Evolutionary conservation across 1,284 basidiomycete species (phyloP).

Genomic region (Nidula niveotomentosa): DNA sequence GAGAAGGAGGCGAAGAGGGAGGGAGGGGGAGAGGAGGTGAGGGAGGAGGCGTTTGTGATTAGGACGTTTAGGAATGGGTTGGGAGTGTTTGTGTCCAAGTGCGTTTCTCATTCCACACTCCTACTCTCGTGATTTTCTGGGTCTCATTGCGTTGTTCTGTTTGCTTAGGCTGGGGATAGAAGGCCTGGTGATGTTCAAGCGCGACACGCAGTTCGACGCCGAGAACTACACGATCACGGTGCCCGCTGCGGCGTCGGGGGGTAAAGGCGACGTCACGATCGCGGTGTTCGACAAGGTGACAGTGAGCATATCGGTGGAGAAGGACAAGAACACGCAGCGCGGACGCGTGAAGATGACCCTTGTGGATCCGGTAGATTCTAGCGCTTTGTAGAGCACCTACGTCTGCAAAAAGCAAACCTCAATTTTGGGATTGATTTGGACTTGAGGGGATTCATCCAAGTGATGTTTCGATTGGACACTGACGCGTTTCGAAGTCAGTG

Average conservation of each 20-base stretch:
- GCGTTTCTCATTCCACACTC: constrained; percentile 28
- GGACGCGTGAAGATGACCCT: constrained; percentile 91
- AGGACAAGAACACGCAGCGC: constrained; percentile 93
- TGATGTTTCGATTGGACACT: no score
- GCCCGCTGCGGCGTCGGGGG: constrained; percentile 37
- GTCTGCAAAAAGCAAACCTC: no score
- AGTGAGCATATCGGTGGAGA: constrained; percentile 91
- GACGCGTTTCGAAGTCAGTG: no score
- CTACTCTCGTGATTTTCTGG: constrained; percentile 2
- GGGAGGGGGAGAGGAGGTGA: no score
- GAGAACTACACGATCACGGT: constrained; percentile 88
- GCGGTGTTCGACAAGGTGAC: constrained; percentile 92
- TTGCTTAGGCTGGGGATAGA: constrained; percentile 85
- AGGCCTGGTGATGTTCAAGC: constrained; percentile 91
- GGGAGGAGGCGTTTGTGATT: constrained; percentile 94
- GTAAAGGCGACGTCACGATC: constrained; percentile 51
- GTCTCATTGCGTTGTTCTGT: no score
- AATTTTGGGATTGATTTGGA: no score
- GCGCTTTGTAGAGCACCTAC: no score
- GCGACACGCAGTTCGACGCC: constrained; percentile 85
- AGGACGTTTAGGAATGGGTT: constrained; percentile 94
- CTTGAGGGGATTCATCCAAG: no score
- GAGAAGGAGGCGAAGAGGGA: constrained; percentile 32
- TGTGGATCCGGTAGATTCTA: constrained; percentile 72
- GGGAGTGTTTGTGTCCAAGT: constrained; percentile 95